Evolutionary conservation across 1,284 basidiomycete genomes (phyloP), one percentile per base, ranked within the genome.

Genomic region (Omphalotus olearius): DNA sequence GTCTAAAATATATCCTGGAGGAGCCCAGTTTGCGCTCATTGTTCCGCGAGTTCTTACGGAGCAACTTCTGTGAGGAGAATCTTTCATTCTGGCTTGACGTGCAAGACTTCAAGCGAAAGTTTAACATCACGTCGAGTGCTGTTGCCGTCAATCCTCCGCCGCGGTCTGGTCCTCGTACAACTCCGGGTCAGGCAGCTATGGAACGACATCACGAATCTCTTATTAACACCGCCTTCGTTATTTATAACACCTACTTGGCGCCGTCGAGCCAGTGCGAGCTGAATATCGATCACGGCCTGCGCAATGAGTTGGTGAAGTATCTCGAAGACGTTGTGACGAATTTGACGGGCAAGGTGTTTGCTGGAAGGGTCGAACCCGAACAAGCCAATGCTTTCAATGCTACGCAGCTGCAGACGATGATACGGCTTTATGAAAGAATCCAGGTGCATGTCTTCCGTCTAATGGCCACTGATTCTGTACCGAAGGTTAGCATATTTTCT

Each of bases 51-150:
- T 97, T 96, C 74, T 71, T 99, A 51, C 82, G 93, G 40, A 80
- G 84, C 47, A 98, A 98, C 69, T 98, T 98, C 67, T 98, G 94
- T 73, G 96, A 99, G 66, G 96, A 99, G 77, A 99, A 99, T 66
- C 72, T 99, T 60, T 87, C 88, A 44, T 99, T 98, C 73, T 99
- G 94, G 90, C 69, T 98, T 50, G 97, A 98, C 63, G 96, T 98
- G 1, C 84, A 94, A 67, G 96, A 99, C 66, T 97, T 99, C 75
- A 95, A 94, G 74, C 82, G 89, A 60, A 88, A 94, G 62, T 99
- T 99, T 74, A 88, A 85, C 64, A 98, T 93, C 54, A 97, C 96
- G 0, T 95, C 90, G 4, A 93, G 88, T 60, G 93, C 96, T 4
- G 83, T 89, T 52, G 90, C 91, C 10, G 79, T 81, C 2, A 63